These are phyloP conservation scores for Neurospora sp. DNA, from an alignment of 495 filamentous ascomycete species.

Conservation along the genomic window DNA sequence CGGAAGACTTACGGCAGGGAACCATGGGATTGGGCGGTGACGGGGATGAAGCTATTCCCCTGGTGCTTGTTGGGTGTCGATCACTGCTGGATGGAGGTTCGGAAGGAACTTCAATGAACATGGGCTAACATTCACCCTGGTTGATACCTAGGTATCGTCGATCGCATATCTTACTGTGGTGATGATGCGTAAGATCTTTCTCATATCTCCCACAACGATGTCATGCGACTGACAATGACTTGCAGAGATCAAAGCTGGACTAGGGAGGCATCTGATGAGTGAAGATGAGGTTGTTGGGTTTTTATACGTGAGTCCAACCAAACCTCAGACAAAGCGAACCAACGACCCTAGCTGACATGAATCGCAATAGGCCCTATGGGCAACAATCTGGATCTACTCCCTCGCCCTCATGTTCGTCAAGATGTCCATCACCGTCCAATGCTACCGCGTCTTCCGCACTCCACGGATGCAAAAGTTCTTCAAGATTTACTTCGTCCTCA, in stretches of 20 bases:
- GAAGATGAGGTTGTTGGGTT: slow-evolving; percentile 29
- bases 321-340: background rate
- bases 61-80: background rate
- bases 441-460: slow-evolving; percentile 18
- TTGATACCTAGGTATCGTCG: slow-evolving; percentile 3
- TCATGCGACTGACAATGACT: background rate
- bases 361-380: slow-evolving; percentile 17
- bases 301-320: slow-evolving; percentile 1
- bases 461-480: slow-evolving; percentile 8
- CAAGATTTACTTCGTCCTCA: slow-evolving; percentile 6
- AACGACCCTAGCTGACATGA: no score
- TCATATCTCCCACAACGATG: no score
- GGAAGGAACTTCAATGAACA: background rate
- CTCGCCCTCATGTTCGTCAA: slow-evolving; percentile 15
- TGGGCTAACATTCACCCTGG: background rate
- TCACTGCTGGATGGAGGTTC: slow-evolving; percentile 1
- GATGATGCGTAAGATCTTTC: slow-evolving; percentile 8
- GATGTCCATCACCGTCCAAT: slow-evolving; percentile 21
- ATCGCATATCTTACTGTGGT: slow-evolving; percentile 8
- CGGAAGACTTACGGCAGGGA: background rate
- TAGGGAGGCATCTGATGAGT: slow-evolving; percentile 6
- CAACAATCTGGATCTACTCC: slow-evolving; percentile 18
- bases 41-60: background rate
- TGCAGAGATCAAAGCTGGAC: slow-evolving; percentile 11
- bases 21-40: background rate